Base-by-base conservation (phyloP, 2,329 filamentous ascomycete genomes). In the Ceratocystis cubensis region DNA sequence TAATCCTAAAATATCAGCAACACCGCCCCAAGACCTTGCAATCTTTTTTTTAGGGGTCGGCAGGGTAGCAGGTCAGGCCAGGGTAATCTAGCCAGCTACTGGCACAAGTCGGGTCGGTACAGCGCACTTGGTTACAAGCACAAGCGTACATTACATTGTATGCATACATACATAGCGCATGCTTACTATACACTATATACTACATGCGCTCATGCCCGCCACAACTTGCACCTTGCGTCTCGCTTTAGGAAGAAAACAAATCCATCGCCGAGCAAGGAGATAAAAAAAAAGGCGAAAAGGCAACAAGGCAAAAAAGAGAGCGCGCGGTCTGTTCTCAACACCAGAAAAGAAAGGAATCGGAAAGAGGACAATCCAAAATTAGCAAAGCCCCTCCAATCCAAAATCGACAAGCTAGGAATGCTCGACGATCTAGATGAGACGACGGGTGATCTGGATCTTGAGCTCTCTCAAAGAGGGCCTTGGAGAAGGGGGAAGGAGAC, bases 201-300 rank as follows among this genome's bases (percentile, higher is more conserved):
- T 53, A 20, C 46, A 50, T 50, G 17, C 53, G 33, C 33, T 33
- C 53, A 59, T 59, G 53, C 25, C 28, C 13, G 33, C 25, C 33
- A n/a, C 53, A 59, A 25, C 53, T 59, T 59, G 53, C 53, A 37
- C 53, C 53, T 37, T 59, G 53, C 53, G 28, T 59, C 53, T 59
- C 53, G 53, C 53, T 59, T n/a, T 59, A 59, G 53, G 53, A 59
- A 59, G 28, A 17, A 13, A n/a, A 37, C 3, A 59, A 59, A 59
- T 59, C 28, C 53, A 30, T 17, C n/a, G 28, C 33, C 2, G 5
- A 7, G 15, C 48, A 53, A 41, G 37, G 37, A 41, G 37, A 41
- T 6, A 1, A 5, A 28, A 28, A 28, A 41, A 25, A 41, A 10
- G 37, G 3, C 20, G 37, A 41, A 13, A 41, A 41, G 25, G 25